Conservation (phyloP, 2,329 filamentous ascomycete genomes). For the Diaporthe sp. region DNA sequence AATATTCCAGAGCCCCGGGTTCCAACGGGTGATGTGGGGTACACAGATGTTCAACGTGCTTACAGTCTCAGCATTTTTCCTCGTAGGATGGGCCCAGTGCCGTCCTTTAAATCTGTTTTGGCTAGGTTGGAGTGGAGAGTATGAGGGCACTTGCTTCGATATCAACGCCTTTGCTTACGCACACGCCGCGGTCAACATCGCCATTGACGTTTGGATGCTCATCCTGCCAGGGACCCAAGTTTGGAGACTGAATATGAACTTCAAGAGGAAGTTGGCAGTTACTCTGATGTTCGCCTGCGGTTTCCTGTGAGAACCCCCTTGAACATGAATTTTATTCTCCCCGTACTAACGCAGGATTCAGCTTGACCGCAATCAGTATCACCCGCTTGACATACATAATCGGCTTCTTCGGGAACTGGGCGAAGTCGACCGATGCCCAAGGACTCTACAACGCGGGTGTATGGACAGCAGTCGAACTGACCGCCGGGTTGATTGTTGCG, state of each 20-base stretch:
- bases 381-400: conserved; percentile 44
- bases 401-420: conserved; percentile 15
- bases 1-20: not conserved
- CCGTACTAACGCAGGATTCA: conserved; percentile 14
- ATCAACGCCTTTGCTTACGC: conserved; percentile 44
- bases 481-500: conserved; percentile 13
- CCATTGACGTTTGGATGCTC: conserved; percentile 57
- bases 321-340: not conserved
- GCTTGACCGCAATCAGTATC: conserved; percentile 51
- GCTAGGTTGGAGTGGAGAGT: not conserved
- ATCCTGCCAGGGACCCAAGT: conserved; percentile 56
- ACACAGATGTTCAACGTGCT: conserved; percentile 19
- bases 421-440: not conserved
- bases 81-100: not conserved
- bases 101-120: not conserved
- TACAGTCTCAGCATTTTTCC: too few relatives aligned
- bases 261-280: conserved; percentile 56
- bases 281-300: conserved; percentile 57
- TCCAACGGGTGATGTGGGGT: conserved; percentile 4
- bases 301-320: conserved; percentile 10
- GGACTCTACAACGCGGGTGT: conserved; percentile 17
- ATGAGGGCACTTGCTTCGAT: conserved; percentile 11
- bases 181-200: conserved; percentile 57
- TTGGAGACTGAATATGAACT: conserved; percentile 54
- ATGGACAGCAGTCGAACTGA: conserved; percentile 28